Base-by-base conservation (phyloP, 257 asterid species). In the Paraleonurus japonicus region DNA sequence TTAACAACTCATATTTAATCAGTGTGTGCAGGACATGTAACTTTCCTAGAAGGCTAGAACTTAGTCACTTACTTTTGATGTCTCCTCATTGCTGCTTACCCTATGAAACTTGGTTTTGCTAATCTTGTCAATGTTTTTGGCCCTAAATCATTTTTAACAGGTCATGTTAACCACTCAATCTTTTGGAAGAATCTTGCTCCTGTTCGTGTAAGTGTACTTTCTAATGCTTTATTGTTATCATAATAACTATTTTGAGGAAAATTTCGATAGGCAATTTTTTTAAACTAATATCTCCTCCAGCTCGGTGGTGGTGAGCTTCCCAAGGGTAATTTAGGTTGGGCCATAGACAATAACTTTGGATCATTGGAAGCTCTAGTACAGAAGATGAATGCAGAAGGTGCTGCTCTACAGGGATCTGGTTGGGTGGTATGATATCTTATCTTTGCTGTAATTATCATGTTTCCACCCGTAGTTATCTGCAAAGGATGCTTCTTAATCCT, bases 131-230 rank as follows among this genome's bases (percentile, higher is more conserved):
- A 10, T n/a, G n/a, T 22, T 58, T 28, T 59, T 76, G 47, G 76
- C 71, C 64, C 68, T 69, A 24, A 61, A 33, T 20, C 47, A 54
- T 48, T 70, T 72, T 70, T 65, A 33, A 61, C 85, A 88, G 98
- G 97, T 78, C 98, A 92, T 70, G 72, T 92, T 67, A 92, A 90
- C 68, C 98, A 92, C 86, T 87, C 98, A 11, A 88, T 92, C 69
- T 92, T 92, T 87, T 92, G 98, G 98, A 84, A 88, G 81, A 92
- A 88, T 78, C 95, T 92, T 76, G 88, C 97, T 57, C 96, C 98
- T 30, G 69, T 75, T 71, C 81, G 81, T 58, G 97, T 90, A 81
- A 73, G 95, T 81, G 19, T 68, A 35, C 73, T 72, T 59, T 32
- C 45, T 50, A 19, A 59, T 19, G 55, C 43, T 43, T 15, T 41